These are phyloP conservation scores for Salvia rosmarinus DNA, from an alignment of 257 asterid genomes.

Conservation along the genomic window DNA sequence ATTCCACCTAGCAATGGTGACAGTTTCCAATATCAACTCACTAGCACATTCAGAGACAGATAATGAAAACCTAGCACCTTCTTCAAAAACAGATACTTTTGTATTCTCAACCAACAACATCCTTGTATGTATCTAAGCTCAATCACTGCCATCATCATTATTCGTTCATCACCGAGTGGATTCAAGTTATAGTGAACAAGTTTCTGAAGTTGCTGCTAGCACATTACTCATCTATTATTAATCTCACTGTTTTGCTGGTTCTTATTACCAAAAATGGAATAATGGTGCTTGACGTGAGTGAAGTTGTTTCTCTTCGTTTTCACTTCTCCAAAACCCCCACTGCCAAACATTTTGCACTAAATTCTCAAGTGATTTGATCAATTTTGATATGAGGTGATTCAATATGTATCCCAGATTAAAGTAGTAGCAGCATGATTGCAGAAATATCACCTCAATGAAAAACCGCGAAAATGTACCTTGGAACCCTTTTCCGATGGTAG, in stretches of 20 bases:
- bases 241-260: background rate
- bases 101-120: background rate
- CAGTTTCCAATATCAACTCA: constrained; percentile 8
- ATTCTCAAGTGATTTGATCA: background rate
- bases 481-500: constrained; percentile 89
- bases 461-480: constrained; percentile 62
- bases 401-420: background rate
- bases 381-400: too few relatives aligned
- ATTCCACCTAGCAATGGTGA: constrained; percentile 70
- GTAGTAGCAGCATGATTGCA: background rate
- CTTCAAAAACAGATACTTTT: background rate
- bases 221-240: background rate
- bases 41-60: background rate
- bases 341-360: background rate
- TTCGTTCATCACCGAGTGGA: background rate
- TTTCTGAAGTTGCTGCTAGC: background rate
- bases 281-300: background rate
- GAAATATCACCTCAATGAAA: background rate
- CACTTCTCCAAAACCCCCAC: background rate
- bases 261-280: background rate
- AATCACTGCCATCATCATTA: background rate
- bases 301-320: background rate
- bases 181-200: background rate
- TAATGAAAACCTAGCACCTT: background rate
- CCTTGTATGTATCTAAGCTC: background rate